Base-by-base conservation (phyloP, 352 stramenopile genomes). In the Globisporangium cederbergense region DNA sequence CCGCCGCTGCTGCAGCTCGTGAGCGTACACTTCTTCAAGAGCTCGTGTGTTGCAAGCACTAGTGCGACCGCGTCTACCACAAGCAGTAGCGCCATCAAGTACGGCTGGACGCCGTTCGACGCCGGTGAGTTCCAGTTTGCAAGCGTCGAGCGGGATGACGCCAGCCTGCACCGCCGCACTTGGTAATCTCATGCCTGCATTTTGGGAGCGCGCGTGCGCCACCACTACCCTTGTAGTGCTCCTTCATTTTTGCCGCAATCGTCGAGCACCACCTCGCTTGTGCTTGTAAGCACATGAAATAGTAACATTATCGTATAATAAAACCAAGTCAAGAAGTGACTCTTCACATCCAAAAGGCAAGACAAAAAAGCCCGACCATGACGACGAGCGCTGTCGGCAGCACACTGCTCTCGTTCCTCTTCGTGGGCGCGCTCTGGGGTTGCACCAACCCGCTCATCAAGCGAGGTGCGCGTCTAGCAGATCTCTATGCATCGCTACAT, bases 361-460 rank as follows among this genome's bases (percentile, higher is more conserved):
- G 25, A 28, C 25, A 28, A 28, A 28, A 28, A 28, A 28, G 25
- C 25, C 25, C 25, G 25, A 28, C 25, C 25, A 28, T 28, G 25
- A 28, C 22, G 51, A 45, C 51, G 51, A 45, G 14, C 2, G 51
- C 34, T 30, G 28, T 58, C 3, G 51, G 51, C 30, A 43, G 18
- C 51, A 92, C 78, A 54, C 64, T 95, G 42, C 65, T 91, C 51
- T 92, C 83, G 40, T 93, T 95, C 65, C 72, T 95, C 30, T 75
- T 92, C 56, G 83, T 95, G 43, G 85, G 87, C n/a, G 85, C 85
- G 20, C 75, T 95, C 2, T 95, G 87, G 87, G 87, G 87, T 1
- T 95, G 87, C 67, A 95, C 87, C 4, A 95, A 95, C 64, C 87
- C 87, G 2, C 70, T 95, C 34, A 91, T 95, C 56, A 95, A 95